Conservation (phyloP, 331 rosid genomes). For the Ulmus americana region DNA sequence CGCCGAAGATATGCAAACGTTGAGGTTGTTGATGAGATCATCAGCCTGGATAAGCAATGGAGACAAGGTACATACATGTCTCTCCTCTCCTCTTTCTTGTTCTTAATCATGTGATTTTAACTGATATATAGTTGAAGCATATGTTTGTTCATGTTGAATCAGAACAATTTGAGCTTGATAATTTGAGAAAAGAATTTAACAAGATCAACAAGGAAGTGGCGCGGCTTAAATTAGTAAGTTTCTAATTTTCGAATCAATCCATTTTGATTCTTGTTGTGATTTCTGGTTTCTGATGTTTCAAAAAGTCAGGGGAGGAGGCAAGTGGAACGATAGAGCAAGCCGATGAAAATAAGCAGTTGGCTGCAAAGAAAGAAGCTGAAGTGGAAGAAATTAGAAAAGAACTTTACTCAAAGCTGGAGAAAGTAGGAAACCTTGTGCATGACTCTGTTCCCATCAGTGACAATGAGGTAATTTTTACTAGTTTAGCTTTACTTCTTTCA, state of each 20-base stretch:
- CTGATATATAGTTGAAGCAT: neutral
- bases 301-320: conserved; percentile 56
- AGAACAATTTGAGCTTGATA: conserved; percentile 68
- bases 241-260: neutral
- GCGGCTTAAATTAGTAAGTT: conserved; percentile 47
- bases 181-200: conserved; percentile 59
- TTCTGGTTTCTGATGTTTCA: neutral
- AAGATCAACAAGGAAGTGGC: conserved; percentile 61
- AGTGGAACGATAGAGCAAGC: conserved; percentile 36
- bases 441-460: conserved; percentile 64
- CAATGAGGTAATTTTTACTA: conserved; percentile 50
- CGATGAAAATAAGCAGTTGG: conserved; percentile 42
- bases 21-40: conserved; percentile 62
- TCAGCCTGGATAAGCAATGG: conserved; percentile 73
- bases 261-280: neutral
- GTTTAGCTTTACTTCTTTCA: neutral
- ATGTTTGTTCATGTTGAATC: neutral
- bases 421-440: conserved; percentile 74
- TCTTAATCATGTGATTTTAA: neutral
- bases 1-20: conserved; percentile 68
- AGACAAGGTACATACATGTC: conserved; percentile 46
- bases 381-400: conserved; percentile 40
- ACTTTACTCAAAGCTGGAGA: conserved; percentile 54
- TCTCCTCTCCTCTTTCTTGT: neutral
- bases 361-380: conserved; percentile 61